Evolutionary conservation across 225 moss, liverwort and hornwort species (phyloP), one percentile per base, ranked within the genome.

Genomic region (Anthoceros angustus): DNA sequence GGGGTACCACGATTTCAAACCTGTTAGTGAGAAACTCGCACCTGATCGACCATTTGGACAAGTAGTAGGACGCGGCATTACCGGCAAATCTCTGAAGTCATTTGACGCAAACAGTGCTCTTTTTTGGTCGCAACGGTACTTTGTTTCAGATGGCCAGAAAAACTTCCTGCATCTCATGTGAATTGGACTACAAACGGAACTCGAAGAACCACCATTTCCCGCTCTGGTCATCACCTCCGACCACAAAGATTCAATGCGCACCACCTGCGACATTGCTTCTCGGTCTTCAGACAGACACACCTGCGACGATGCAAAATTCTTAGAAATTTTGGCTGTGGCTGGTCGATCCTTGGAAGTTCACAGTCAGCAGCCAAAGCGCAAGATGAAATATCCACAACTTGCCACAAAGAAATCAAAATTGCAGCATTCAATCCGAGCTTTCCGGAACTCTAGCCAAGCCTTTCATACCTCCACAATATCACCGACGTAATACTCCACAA

Each of bases 171-270:
- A 55, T 18, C n/a, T 55, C 55, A 46, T 55, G 23, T 15, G 18
- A 23, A 20, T 20, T 5, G 55, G 55, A 18, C 55, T 18, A 20
- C 55, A 55, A 7, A 7, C 7, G 18, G 14, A 20, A 7, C 12
- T 18, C 18, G 1, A 6, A 0, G 23, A 55, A 12, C 23, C n/a
- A 20, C 45, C 11, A 16, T 11, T 2, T 11, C 11, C 45, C 45
- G 23, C 32, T 20, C 55, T 55, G 7, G 6, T 55, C 55, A 55
- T 12, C 16, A 55, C 55, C n/a, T 9, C 8, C n/a, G 55, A 55
- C 55, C 55, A 55, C n/a, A 55, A 20, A 23, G 55, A 55, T 55
- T 55, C n/a, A 20, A 55, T 55, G 55, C 55, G 55, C 6, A 55
- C 55, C 55, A 55, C 55, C 55, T 55, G 45, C 2, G 55, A 55